phyloP scores from a whole-genome alignment of 2,329 filamentous ascomycete species.

The Colletotrichum euphorbiae region DNA sequence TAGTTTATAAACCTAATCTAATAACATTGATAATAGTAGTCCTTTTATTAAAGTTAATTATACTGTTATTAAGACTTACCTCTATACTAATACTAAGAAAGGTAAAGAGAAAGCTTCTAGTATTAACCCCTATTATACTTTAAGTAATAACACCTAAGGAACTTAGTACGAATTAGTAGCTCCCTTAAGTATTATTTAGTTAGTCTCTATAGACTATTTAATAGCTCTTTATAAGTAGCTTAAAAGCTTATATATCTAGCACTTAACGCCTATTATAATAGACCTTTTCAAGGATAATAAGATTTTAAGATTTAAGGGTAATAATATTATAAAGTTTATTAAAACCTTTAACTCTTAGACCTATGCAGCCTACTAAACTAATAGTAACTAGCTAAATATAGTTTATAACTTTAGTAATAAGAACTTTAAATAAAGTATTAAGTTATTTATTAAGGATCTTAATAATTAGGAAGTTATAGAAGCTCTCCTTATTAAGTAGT shows the following conservation, averaged over 20 bases:
- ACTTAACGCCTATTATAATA: background rate
- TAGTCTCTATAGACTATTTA: background rate
- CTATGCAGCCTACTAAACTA: background rate
- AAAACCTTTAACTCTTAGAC: background rate
- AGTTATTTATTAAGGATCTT: background rate
- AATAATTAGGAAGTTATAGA: no score
- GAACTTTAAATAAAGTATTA: background rate
- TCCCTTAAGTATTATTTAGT: background rate
- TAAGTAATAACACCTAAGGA: background rate
- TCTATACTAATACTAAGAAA: no score
- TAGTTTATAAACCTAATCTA: background rate
- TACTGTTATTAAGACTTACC: no score
- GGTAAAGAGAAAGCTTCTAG: no score
- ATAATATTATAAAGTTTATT: no score
- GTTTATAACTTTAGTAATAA: background rate
- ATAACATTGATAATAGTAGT: background rate
- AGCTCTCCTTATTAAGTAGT: no score
- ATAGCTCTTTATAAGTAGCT: background rate
- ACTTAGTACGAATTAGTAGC: background rate
- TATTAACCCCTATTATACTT: no score
- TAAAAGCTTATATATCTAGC: background rate
- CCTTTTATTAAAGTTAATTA: no score
- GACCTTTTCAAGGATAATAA: background rate
- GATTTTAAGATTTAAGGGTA: background rate
- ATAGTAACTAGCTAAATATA: background rate